Base-by-base conservation (phyloP, 306 rosid genomes). In the Ceratonia siliqua region DNA sequence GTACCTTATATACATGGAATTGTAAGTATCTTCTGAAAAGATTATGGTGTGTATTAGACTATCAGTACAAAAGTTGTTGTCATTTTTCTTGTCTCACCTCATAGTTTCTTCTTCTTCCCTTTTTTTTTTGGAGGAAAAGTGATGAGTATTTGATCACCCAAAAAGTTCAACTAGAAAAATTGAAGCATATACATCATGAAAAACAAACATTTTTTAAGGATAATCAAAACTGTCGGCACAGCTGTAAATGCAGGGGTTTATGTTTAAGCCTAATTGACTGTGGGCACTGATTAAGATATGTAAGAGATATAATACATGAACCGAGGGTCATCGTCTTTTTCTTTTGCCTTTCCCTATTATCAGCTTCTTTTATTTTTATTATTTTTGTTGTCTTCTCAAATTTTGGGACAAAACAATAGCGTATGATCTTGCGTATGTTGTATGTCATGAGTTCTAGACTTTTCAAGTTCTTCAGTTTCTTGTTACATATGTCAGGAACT, bases 401-500 rank as follows among this genome's bases (percentile, higher is more conserved):
- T 33, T 61, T 18, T 36, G 73, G 76, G 12, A 69, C 53, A 65
- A 59, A 62, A 59, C 17, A 32, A 69, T 28, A 68, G 36, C 62
- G 12, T 21, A 25, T 48, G 17, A 70, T 22, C 39, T 27, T 53
- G 35, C 50, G 28, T 68, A 62, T 70, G n/a, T 3, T 32, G 50
- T 27, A 50, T 24, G 11, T 59, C 68, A 53, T 32, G 25, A 55
- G 18, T 55, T 62, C 25, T 38, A 3, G 3, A 71, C 27, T 67
- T 52, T 55, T 79, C n/a, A 42, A 7, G 49, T 45, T 78, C 59
- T 78, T 74, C 39, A 64, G 64, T 80, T 76, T 72, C 80, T 70
- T 72, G 68, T 78, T 41, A 33, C 75, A 70, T 65, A 46, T 83
- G 86, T 76, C 83, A 63, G 70, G 69, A 81, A 48, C 68, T 53